These are phyloP conservation scores for Seiridium cupressi DNA, from an alignment of 2,329 filamentous ascomycete species.

Conservation along the genomic window DNA sequence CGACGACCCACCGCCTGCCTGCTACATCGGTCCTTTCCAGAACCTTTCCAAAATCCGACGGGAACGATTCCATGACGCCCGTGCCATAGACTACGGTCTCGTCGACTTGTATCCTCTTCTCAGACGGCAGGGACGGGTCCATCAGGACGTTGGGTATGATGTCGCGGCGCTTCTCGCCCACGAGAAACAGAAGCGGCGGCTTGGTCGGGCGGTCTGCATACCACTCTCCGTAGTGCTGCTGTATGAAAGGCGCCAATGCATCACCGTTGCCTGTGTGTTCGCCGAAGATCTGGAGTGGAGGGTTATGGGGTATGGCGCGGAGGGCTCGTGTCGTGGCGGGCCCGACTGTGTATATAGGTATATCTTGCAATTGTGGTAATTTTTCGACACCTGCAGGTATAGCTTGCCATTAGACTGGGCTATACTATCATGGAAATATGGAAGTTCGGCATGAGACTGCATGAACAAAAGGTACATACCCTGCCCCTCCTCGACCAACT, in stretches of 20 bases:
- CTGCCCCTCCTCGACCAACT: conserved; percentile 56
- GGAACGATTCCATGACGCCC: conserved; percentile 76
- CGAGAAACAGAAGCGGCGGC: conserved; percentile 76
- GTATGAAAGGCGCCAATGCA: conserved; percentile 72
- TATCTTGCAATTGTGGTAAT: conserved; percentile 54
- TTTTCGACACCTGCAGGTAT: conserved; percentile 15
- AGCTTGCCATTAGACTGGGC: not conserved
- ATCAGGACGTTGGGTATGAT: conserved; percentile 83
- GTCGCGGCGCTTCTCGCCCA: conserved; percentile 86
- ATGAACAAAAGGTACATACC: conserved; percentile 18
- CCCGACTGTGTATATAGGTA: conserved; percentile 75
- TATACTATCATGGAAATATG: too few species aligned
- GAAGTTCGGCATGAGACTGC: too few species aligned
- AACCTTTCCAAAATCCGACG: conserved; percentile 56
- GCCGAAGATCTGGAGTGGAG: conserved; percentile 66
- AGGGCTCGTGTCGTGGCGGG: conserved; percentile 79
- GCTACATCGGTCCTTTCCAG: conserved; percentile 44
- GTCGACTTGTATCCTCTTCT: conserved; percentile 62
- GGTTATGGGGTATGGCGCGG: conserved; percentile 46
- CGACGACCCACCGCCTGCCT: conserved; percentile 66
- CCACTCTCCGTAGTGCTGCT: conserved; percentile 68
- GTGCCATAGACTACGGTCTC: conserved; percentile 89
- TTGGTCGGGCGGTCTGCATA: conserved; percentile 42
- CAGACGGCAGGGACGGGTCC: conserved; percentile 46
- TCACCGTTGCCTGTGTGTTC: conserved; percentile 84